A percentile compares a stretch with the other conserved stretches of the same genome.
Conservation (phyloP, 2,329 filamentous ascomycete genomes). For the Fragosphaeria purpurea region DNA sequence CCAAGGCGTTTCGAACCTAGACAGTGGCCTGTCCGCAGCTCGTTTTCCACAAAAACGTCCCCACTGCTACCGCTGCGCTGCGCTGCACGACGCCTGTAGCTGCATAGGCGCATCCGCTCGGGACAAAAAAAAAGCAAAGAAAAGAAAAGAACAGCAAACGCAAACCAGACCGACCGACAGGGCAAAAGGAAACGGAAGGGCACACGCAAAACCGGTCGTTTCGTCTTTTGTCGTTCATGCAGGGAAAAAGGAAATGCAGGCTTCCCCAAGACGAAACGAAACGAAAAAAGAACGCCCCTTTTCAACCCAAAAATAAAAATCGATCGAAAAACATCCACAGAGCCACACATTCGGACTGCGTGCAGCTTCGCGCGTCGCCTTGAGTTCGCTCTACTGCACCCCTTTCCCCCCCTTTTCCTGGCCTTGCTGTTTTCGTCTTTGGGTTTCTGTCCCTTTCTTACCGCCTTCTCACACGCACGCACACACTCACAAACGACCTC, state of each 20-base stretch:
- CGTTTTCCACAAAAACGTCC: not conserved
- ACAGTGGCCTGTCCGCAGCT: too few relatives aligned
- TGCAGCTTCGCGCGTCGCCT: constrained; percentile 1
- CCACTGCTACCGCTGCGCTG: constrained; percentile 5
- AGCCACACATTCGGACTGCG: not conserved
- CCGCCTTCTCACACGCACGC: not conserved
- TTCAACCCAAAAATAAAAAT: not conserved
- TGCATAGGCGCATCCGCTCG: not conserved
- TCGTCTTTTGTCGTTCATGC: constrained; percentile 8
- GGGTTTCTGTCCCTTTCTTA: not conserved
- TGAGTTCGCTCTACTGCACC: not conserved
- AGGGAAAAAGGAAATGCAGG: not conserved
- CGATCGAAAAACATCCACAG: not conserved
- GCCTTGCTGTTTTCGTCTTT: not conserved
- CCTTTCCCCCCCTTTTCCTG: not conserved
- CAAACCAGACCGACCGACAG: not conserved
- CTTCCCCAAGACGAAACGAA: constrained; percentile 1
- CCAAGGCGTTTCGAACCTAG: not conserved
- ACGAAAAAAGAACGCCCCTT: not conserved
- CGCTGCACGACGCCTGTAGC: constrained; percentile 4
- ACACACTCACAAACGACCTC: not conserved
- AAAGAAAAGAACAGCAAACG: not conserved
- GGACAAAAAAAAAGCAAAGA: too few relatives aligned
- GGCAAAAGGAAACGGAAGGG: not conserved
- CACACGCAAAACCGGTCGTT: constrained; percentile 1